Evolutionary conservation across 768 basidiomycete species (phyloP), one percentile per base, ranked within the genome.

Genomic region (Rhizopogon sp.): DNA sequence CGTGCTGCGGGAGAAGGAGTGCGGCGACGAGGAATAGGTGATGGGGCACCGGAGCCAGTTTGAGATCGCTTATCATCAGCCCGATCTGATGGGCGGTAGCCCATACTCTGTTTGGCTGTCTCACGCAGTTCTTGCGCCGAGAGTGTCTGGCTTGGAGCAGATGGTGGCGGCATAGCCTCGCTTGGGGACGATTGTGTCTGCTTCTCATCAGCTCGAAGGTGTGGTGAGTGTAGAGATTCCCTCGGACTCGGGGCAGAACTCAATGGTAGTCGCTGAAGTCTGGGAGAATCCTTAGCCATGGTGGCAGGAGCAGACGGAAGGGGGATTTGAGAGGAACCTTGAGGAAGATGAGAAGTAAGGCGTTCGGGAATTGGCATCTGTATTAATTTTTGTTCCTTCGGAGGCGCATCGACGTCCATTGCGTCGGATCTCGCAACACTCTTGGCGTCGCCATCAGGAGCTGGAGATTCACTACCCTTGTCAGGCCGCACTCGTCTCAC

Each of bases 41-140:
- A 83, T 22, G 79, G 78, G 13, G 75, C 76, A 43, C 73, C 73
- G 55, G 79, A 81, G n/a, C 76, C 78, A 62, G 74, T 76, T 50
- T 77, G 79, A 59, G 70, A 72, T 17, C 81, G 79, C 39, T 71
- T 75, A 46, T 78, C 77, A 31, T 80, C 80, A 20, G 62, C 58
- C 56, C 64, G 74, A 60, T 62, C 82, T 42, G 66, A 55, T 43
- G 58, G 60, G 39, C 74, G 68, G 16, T 67, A 75, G 37, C 66
- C 66, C 42, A 84, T 79, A 14, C 81, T 77, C 63, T 87, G 85
- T 62, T 85, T 87, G 6, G 89, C 90, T 2, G 87, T 90, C 65
- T 88, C 88, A 49, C 90, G 79, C 14, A 91, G 76, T 62, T 90
- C 90, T 60, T 90, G 87, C 1, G 89, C 88, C 9, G 86, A 87